Evolutionary conservation across 768 basidiomycete genomes (phyloP), one percentile per base, ranked within the genome.

Genomic region (Polyporus arcularius): DNA sequence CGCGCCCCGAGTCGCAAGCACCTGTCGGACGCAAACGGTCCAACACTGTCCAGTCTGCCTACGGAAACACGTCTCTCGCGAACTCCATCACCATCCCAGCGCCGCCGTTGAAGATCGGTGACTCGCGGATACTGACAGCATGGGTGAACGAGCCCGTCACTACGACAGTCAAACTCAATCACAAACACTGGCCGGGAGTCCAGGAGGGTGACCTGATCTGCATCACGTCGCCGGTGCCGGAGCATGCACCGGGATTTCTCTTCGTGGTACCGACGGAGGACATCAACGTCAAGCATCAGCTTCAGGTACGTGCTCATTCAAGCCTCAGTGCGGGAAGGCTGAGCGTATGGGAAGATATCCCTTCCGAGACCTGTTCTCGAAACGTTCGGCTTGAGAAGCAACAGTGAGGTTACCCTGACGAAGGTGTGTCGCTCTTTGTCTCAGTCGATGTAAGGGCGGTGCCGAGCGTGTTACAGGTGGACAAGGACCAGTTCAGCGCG

Each of bases 61-160:
- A 84, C 61, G 35, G 35, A 35, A 80, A 84, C 21, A 40, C 50
- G 8, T 14, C 50, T 3, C 35, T 54, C 2, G 40, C 42, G 35
- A 35, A 35, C 35, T 35, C 35, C 12, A 15, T 26, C 12, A 8
- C 46, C 21, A 26, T 30, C 1, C 48, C 65, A 46, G 49, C 76
- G 18, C 64, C 72, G 16, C 83, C 85, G 0, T 75, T 92, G 15
- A 80, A 81, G 68, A 67, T 83, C 21, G 90, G 90, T 14, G 89
- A 89, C 63, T 78, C 74, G 5, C 87, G 84, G 65, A 74, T 80
- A 2, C 75, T 92, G 49, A 88, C 85, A 40, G 79, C 81, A 12
- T 92, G 91, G 90, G 89, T 92, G 4, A 87, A 90, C 68, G 88
- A 90, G 58, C 67, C 79, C 67, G 85, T 88, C 54, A 80, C 83